A percentile compares a stretch with the other conserved stretches of the same genome.
These are phyloP conservation scores for Austroboletus olivaceoglutinosus DNA, from an alignment of 1,284 basidiomycete genomes.

Conservation along the genomic window DNA sequence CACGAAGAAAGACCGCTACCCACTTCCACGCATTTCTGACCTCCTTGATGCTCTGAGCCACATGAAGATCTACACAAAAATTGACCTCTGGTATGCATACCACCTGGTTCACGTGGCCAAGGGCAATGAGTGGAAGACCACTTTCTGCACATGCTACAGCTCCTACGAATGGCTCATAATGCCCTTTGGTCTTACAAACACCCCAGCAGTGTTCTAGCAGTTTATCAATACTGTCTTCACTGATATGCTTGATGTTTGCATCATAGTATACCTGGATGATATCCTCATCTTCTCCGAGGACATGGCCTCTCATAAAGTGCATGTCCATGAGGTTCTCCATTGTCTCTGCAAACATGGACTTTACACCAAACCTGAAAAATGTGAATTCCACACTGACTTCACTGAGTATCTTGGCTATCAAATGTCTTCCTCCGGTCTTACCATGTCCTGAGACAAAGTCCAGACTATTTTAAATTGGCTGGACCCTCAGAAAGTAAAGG, in stretches of 20 bases:
- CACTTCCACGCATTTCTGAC: neutral
- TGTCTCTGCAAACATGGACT: conserved; percentile 22
- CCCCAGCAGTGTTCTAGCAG: neutral
- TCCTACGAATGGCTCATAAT: neutral
- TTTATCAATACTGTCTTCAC: neutral
- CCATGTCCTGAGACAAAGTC: neutral
- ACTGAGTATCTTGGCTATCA: conserved; percentile 30
- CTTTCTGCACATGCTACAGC: neutral
- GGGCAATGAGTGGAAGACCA: neutral
- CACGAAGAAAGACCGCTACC: neutral
- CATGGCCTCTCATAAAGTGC: conserved; percentile 20
- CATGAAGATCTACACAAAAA: neutral
- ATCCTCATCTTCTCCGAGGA: neutral
- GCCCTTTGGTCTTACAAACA: neutral
- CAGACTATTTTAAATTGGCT: neutral
- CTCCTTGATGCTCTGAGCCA: neutral
- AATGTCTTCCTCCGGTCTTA: neutral
- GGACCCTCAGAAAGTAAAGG: neutral
- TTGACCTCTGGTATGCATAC: neutral
- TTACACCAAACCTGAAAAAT: conserved; percentile 29
- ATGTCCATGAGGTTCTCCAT: conserved; percentile 32
- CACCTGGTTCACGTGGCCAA: neutral
- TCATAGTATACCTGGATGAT: neutral
- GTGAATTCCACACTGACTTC: conserved; percentile 19
- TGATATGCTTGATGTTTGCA: neutral